Conservation (phyloP, 345 rosid genomes). For the Toxicodendron radicans region DNA sequence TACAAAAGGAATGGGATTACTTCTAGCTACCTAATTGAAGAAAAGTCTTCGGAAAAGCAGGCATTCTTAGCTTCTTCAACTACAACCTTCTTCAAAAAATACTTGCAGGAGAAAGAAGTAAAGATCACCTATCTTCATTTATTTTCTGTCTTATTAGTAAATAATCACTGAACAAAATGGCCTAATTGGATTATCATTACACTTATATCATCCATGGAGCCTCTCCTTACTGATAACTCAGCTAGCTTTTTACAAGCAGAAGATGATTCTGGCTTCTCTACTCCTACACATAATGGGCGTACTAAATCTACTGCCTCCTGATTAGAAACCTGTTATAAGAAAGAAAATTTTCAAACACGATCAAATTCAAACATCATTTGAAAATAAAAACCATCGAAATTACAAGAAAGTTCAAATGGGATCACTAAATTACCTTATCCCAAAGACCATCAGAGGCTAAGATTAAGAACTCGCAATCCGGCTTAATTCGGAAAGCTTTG, state of each 20-base stretch:
- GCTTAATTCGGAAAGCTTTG: conserved; percentile 37
- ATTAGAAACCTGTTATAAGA: conserved; percentile 50
- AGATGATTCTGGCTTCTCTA: conserved; percentile 37
- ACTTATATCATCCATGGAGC: conserved; percentile 76
- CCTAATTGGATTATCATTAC: conserved; percentile 60
- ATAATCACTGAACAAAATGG: conserved; percentile 24
- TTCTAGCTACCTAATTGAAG: neutral
- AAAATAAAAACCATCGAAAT: neutral
- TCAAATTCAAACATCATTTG: conserved; percentile 4
- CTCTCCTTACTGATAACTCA: conserved; percentile 54
- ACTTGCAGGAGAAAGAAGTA: conserved; percentile 21
- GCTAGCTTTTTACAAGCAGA: conserved; percentile 70
- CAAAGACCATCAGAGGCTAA: conserved; percentile 89
- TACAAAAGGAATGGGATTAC: neutral
- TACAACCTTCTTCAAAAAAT: conserved; percentile 11
- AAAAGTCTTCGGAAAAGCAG: neutral
- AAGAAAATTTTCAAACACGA: neutral
- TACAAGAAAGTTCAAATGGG: neutral
- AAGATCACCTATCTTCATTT: neutral
- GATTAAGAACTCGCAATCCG: conserved; percentile 75
- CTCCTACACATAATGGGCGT: conserved; percentile 48
- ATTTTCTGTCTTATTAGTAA: neutral
- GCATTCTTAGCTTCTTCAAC: neutral
- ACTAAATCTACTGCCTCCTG: conserved; percentile 86
- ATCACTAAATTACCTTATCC: conserved; percentile 58